Evolutionary conservation across 768 basidiomycete genomes (phyloP), one percentile per base, ranked within the genome.

Genomic region (Chalciporus sphaerocephalus): DNA sequence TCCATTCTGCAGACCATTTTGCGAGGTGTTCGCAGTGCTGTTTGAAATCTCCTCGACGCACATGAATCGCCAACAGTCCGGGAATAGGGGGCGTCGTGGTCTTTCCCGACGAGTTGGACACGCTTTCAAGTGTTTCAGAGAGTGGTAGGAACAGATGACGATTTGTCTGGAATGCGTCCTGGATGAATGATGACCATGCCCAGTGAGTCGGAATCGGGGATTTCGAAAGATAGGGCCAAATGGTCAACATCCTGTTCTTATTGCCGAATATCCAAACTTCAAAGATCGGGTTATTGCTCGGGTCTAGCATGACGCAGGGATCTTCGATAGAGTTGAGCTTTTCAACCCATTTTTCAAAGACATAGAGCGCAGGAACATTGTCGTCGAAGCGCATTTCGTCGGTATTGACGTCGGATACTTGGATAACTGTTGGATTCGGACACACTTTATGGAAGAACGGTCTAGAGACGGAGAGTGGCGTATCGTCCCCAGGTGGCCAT

Each of bases 1-100:
- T 62, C 68, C 66, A 78, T 2, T 59, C 56, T 4, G 70, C 53
- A 5, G 42, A 42, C 59, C 66, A 69, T 41, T 60, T 48, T 2
- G 62, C 63, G 27, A 80, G 66, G 44, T 61, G 46, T 5, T 44
- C 38, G 58, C 79, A 80, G 56, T 79, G 78, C 4, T 62, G 49
- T 30, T 66, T 35, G 51, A 69, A 79, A 56, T 78, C 78, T 10
- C 79, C 78, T 23, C 77, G 64, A 1, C 78, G 75, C 36, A 79
- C 58, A 51, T 80, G 79, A 7, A 79, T 54, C 4, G 71, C 79
- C 5, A 80, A 63, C 1, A 78, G 63, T 15, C 76, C 74, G 0
- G 67, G 52, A 22, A 74, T 60, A 6, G 58, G 53, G 2, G 43
- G 6, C 8, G 40, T 43, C 18, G 50, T 44, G 13, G 22, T 39